These are phyloP conservation scores for Lactifluus subvellereus DNA, from an alignment of 768 basidiomycete genomes.

Conservation along the genomic window DNA sequence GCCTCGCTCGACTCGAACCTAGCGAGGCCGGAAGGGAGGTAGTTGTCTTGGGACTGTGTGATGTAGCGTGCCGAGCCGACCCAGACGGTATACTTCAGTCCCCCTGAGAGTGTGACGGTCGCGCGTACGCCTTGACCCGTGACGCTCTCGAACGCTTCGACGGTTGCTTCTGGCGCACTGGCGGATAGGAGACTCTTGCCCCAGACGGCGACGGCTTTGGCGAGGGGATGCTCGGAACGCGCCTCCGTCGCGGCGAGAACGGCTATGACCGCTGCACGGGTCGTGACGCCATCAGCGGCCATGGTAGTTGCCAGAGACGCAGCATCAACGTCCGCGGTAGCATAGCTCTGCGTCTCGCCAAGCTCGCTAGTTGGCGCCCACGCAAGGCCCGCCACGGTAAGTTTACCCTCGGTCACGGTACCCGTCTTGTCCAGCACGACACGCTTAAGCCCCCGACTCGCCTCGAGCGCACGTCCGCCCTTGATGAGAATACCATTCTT, in stretches of 20 bases:
- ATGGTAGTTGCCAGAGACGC: conserved; percentile 27
- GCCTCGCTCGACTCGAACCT: conserved; percentile 69
- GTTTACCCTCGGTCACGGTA: conserved; percentile 92
- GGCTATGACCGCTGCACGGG: conserved; percentile 57
- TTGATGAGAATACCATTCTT: conserved; percentile 98
- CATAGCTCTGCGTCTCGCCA: conserved; percentile 26
- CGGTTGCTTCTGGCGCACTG: conserved; percentile 43
- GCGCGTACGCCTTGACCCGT: conserved; percentile 89
- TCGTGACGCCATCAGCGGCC: conserved; percentile 60
- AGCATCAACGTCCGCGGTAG: conserved; percentile 17
- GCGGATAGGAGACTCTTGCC: conserved; percentile 57
- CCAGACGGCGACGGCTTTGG: conserved; percentile 83
- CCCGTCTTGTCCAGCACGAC: conserved; percentile 97
- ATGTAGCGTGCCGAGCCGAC: conserved; percentile 77
- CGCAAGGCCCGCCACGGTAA: conserved; percentile 66
- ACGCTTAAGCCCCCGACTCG: conserved; percentile 72
- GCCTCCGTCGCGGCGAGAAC: conserved; percentile 86
- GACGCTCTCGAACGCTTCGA: conserved; percentile 78
- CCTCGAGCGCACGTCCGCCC: conserved; percentile 90
- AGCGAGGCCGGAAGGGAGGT: conserved; percentile 54
- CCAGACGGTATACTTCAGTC: conserved; percentile 45
- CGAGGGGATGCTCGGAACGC: conserved; percentile 93
- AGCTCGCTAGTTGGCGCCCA: conserved; percentile 55
- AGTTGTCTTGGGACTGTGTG: conserved; percentile 44
- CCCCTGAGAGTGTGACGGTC: conserved; percentile 46